These are phyloP conservation scores for Oemleria cerasiformis DNA, from an alignment of 306 rosid species.

Conservation along the genomic window DNA sequence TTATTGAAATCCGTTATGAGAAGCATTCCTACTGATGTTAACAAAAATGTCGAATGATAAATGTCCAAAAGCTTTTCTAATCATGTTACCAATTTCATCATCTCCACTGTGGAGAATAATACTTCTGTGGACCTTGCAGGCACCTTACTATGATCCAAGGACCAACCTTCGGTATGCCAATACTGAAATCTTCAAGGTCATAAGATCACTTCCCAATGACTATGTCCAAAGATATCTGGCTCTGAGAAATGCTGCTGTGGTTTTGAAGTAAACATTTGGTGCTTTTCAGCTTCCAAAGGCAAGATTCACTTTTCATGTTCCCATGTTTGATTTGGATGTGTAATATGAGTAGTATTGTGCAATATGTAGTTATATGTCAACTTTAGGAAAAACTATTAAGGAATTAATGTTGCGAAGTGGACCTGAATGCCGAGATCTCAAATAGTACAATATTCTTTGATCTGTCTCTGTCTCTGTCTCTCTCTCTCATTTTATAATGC, in stretches of 20 bases:
- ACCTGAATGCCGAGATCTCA: no score
- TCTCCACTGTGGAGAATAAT: background rate
- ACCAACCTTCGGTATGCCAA: slow-evolving; percentile 84
- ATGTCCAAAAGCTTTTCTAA: background rate
- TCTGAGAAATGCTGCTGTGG: slow-evolving; percentile 76
- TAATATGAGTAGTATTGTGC: background rate
- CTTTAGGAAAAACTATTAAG: no score
- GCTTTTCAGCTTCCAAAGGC: slow-evolving; percentile 3
- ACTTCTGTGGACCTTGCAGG: slow-evolving; percentile 48
- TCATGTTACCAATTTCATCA: background rate
- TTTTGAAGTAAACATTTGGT: slow-evolving; percentile 50
- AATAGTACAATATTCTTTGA: background rate
- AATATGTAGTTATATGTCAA: no score
- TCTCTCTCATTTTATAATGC: no score
- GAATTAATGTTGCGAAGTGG: no score
- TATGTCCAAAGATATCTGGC: slow-evolving; percentile 82
- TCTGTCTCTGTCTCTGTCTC: background rate
- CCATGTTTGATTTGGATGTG: background rate
- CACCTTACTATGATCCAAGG: slow-evolving; percentile 86
- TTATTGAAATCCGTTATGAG: background rate
- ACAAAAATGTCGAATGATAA: background rate
- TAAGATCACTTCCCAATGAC: slow-evolving; percentile 83
- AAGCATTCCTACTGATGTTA: background rate
- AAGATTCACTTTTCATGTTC: background rate
- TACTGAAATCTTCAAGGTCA: slow-evolving; percentile 70